phyloP scores from a whole-genome alignment of 371 early-diverging fungal genomes.

The Mycotypha africana region DNA sequence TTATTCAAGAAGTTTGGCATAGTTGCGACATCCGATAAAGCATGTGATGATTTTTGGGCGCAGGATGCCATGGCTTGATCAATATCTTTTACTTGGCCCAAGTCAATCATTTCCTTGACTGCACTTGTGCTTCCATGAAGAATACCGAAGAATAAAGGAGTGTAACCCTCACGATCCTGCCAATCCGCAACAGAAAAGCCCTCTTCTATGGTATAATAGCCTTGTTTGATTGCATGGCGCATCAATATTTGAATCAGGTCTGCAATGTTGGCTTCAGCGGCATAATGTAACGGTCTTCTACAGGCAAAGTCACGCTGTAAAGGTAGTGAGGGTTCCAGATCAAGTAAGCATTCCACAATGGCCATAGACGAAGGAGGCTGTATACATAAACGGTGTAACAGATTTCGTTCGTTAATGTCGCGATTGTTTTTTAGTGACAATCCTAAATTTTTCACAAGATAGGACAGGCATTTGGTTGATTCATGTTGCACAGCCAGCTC shows the following conservation, averaged over 20 bases:
- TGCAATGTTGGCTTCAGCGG: slow-evolving; percentile 51
- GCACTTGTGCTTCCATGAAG: slow-evolving; percentile 54
- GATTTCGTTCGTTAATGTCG: slow-evolving; percentile 62
- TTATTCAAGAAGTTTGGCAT: no score
- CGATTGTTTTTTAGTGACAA: slow-evolving; percentile 29
- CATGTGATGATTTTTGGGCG: not conserved
- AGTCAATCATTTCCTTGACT: slow-evolving; percentile 47
- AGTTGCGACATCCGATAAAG: no score
- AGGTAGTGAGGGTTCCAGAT: slow-evolving; percentile 17
- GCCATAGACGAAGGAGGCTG: slow-evolving; percentile 24
- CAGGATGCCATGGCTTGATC: slow-evolving; percentile 24
- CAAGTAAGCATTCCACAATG: slow-evolving; percentile 11
- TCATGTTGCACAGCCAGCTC: slow-evolving; percentile 46
- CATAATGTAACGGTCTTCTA: slow-evolving; percentile 66
- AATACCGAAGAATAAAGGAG: slow-evolving; percentile 66
- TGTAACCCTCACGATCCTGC: slow-evolving; percentile 67
- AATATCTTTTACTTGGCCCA: slow-evolving; percentile 47
- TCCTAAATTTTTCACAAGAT: slow-evolving; percentile 34
- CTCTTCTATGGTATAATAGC: slow-evolving; percentile 26
- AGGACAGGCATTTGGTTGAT: slow-evolving; percentile 41
- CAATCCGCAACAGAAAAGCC: slow-evolving; percentile 45
- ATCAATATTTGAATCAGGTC: slow-evolving; percentile 40
- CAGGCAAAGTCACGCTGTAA: slow-evolving; percentile 54
- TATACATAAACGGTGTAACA: slow-evolving; percentile 58
- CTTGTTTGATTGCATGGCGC: slow-evolving; percentile 35